phyloP scores from a whole-genome alignment of 495 filamentous ascomycete species.

The Aspergillus bertholletiae region DNA sequence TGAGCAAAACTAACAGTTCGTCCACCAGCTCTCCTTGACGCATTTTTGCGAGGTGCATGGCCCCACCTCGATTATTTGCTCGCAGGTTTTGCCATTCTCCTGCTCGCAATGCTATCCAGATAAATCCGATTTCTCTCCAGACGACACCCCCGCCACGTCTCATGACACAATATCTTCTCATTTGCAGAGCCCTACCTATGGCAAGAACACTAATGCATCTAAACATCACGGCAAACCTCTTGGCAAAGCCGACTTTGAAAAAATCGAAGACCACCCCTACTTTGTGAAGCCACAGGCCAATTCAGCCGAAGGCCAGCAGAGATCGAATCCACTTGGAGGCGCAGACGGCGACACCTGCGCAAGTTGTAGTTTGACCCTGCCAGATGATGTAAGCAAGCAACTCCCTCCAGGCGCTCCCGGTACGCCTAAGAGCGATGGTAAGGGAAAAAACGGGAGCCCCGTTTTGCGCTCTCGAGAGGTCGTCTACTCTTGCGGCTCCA shows the following conservation, averaged over 20 bases:
- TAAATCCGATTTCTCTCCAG: conserved; percentile 26
- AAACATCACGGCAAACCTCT: conserved; percentile 11
- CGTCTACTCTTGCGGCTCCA: conserved; percentile 43
- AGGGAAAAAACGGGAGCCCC: conserved; percentile 50
- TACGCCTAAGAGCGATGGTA: conserved; percentile 45
- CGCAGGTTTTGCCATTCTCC: conserved; percentile 75
- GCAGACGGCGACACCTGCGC: conserved; percentile 51
- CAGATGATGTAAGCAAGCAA: conserved; percentile 50
- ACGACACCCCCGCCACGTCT: conserved; percentile 30
- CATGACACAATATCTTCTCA: conserved; percentile 24
- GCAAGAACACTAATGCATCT: conserved; percentile 15
- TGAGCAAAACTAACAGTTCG: conserved; percentile 2
- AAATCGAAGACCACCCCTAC: conserved; percentile 45
- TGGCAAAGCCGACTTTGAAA: conserved; percentile 23
- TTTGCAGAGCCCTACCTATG: conserved; percentile 14
- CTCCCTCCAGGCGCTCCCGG: conserved; percentile 52
- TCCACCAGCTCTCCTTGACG: conserved; percentile 76
- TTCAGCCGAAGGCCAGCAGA: conserved; percentile 32
- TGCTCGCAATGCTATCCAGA: conserved; percentile 67
- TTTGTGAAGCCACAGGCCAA: conserved; percentile 32
- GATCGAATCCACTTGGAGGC: conserved; percentile 28
- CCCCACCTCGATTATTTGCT: conserved; percentile 92
- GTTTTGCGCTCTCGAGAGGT: conserved; percentile 54
- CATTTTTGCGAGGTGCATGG: conserved; percentile 97
- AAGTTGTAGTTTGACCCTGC: conserved; percentile 55